These are phyloP conservation scores for Castanea crenata DNA, from an alignment of 306 rosid genomes.

Conservation along the genomic window DNA sequence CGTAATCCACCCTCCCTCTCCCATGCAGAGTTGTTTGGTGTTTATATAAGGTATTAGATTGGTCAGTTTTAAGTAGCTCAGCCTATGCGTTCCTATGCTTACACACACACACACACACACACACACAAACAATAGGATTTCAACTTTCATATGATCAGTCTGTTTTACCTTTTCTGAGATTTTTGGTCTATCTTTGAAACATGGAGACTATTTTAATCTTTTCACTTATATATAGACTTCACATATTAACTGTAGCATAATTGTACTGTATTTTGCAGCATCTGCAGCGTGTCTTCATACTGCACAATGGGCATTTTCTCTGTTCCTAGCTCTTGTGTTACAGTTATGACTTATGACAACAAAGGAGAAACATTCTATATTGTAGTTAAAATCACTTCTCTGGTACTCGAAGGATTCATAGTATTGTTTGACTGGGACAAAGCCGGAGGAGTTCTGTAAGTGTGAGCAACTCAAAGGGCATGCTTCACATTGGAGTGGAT, in stretches of 20 bases:
- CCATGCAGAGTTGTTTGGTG: too few species aligned
- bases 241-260: neutral
- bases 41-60: too few species aligned
- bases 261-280: conserved; percentile 47
- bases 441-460: conserved; percentile 44
- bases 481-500: conserved; percentile 58
- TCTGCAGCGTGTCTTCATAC: conserved; percentile 42
- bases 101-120: too few species aligned
- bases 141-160: neutral
- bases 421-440: conserved; percentile 32
- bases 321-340: conserved; percentile 44
- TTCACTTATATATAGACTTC: neutral
- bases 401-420: conserved; percentile 14
- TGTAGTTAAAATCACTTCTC: conserved; percentile 17
- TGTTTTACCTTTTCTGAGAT: neutral
- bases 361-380: conserved; percentile 8
- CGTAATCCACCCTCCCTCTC: too few species aligned
- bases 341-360: conserved; percentile 26
- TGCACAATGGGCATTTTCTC: conserved; percentile 36
- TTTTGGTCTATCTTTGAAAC: neutral
- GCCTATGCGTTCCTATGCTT: neutral
- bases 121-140: neutral
- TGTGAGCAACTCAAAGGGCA: conserved; percentile 55
- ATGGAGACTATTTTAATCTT: neutral
- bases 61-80: neutral